These are phyloP conservation scores for Populus pruinosa DNA, from an alignment of 345 rosid species.

Conservation along the genomic window DNA sequence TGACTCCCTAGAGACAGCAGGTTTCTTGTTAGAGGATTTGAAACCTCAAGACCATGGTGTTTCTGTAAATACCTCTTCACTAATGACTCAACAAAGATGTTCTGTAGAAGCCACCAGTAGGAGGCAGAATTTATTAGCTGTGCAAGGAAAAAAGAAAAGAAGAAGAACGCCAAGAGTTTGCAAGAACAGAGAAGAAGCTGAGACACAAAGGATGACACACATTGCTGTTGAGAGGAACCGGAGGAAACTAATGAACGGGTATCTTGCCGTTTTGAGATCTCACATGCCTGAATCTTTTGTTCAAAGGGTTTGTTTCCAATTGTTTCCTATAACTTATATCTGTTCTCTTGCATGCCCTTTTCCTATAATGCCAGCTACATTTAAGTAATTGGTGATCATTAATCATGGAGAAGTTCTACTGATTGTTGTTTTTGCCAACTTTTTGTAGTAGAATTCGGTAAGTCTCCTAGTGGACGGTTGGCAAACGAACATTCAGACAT, in stretches of 20 bases:
- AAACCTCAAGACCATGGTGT: constrained; percentile 22
- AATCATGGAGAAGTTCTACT: not conserved
- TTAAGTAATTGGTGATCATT: not conserved
- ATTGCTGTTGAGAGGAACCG: constrained; percentile 89
- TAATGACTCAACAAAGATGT: constrained; percentile 10
- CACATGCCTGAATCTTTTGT: constrained; percentile 86
- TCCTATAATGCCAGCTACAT: not conserved
- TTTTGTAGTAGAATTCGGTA: not conserved
- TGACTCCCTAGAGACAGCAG: constrained; percentile 17
- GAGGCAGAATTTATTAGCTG: constrained; percentile 22
- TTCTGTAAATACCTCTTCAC: constrained; percentile 18
- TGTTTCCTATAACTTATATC: not conserved
- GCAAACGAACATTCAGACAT: not conserved
- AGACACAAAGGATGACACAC: constrained; percentile 86
- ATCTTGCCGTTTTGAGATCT: constrained; percentile 68
- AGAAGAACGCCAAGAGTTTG: constrained; percentile 71
- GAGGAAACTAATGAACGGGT: constrained; percentile 83
- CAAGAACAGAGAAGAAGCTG: constrained; percentile 83
- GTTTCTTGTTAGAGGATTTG: constrained; percentile 13
- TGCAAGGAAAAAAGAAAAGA: constrained; percentile 61
- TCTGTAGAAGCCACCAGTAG: not conserved
- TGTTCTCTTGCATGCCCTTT: not conserved
- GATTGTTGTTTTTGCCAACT: not conserved
- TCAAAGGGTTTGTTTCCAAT: constrained; percentile 53
- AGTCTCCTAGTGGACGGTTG: not conserved